Evolutionary conservation across 2,329 filamentous ascomycete species (phyloP), one percentile per base, ranked within the genome.

Genomic region (Didymella keratinophila): DNA sequence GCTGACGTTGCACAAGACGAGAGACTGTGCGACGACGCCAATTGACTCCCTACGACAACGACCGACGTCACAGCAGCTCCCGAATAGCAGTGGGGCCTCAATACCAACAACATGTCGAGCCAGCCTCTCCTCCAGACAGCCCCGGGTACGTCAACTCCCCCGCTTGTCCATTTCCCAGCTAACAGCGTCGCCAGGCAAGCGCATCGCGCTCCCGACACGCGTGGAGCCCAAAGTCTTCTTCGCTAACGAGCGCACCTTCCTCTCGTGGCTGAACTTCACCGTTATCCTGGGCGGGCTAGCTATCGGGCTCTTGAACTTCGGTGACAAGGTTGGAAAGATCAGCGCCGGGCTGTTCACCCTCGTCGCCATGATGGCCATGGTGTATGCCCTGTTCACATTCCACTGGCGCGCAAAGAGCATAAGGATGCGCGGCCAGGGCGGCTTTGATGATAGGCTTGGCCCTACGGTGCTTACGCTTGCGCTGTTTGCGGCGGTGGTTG

Each of bases 141-240:
- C 51, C 93, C 93, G 66, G 93, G 93, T 96, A 84, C 69, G 83
- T 73, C 57, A 44, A 1, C 9, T 30, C 41, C 32, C 14, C 25
- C 25, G 51, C 41, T 53, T 49, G 36, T 20, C 10, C 30, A 47
- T 36, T 28, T n/a, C 9, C n/a, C 5, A 25, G 14, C 51, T 53
- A 57, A 55, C n/a, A 18, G 3, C 2, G n/a, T 12, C 7, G 30
- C 23, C 71, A 97, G 94, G 94, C 86, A 99, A 99, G 83, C 92
- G 94, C 76, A 98, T 99, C 77, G 94, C 95, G 72, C 92, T 99
- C 65, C 95, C 95, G 57, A 97, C 94, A 60, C 93, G 95, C 69
- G 94, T 99, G 79, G 95, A 99, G 80, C 95, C 95, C 72, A 99
- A 99, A 82, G 95, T 99, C 83, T 99, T 98, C 87, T 99, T 99